phyloP scores from a whole-genome alignment of 2,329 filamentous ascomycete species.

The Fusarium illudens region DNA sequence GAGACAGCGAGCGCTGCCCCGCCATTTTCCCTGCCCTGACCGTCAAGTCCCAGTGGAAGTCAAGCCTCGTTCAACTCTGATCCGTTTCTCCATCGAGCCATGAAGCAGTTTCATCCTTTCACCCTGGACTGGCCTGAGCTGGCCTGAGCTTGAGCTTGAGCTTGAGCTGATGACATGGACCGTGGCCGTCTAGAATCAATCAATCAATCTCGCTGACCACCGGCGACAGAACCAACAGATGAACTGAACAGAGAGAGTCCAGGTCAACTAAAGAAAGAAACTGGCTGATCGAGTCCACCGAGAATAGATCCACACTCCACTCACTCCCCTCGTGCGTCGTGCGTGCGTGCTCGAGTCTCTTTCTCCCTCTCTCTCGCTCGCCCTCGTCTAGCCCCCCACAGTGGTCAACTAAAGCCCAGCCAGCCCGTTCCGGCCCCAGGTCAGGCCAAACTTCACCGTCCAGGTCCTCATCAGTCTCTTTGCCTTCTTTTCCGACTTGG shows the following conservation, averaged over 20 bases:
- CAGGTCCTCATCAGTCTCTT: constrained; percentile 36
- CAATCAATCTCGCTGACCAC: background rate
- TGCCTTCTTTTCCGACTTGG: constrained; percentile 22
- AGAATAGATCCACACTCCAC: constrained; percentile 10
- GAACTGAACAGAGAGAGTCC: background rate
- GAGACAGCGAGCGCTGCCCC: constrained; percentile 12
- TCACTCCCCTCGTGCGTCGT: constrained; percentile 22
- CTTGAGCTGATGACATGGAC: background rate
- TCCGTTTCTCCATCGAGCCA: constrained; percentile 4
- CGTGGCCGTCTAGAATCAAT: background rate
- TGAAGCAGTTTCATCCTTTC: constrained; percentile 3
- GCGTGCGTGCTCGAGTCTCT: too few species aligned
- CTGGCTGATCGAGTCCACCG: constrained; percentile 26
- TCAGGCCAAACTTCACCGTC: constrained; percentile 43
- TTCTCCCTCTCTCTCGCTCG: background rate
- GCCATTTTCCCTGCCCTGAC: constrained; percentile 20
- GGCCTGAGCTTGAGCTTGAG: too few species aligned
- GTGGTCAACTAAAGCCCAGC: constrained; percentile 33
- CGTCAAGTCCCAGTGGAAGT: background rate
- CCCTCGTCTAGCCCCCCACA: constrained; percentile 18
- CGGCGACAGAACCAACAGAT: background rate
- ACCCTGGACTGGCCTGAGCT: background rate
- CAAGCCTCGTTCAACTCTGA: background rate
- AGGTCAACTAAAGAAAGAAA: constrained; percentile 8
- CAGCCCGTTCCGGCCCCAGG: constrained; percentile 41